Percentiles rank a stretch among this genome's conserved stretches.
These are phyloP conservation scores for Fusarium luffae DNA, from an alignment of 2,329 filamentous ascomycete species.

Conservation along the genomic window DNA sequence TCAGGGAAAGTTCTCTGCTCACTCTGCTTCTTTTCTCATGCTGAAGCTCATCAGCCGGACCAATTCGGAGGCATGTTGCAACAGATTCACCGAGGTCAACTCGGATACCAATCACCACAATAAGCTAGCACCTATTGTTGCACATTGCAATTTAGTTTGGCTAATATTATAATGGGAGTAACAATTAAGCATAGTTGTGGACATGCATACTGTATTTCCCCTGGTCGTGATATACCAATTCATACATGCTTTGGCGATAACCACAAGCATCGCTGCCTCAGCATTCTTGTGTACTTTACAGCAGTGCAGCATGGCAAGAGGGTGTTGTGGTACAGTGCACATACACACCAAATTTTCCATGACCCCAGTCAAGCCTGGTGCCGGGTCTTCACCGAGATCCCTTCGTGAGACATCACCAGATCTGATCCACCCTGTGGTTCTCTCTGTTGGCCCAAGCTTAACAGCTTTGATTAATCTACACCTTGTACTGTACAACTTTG, in stretches of 20 bases:
- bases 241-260: slow-evolving; percentile 3
- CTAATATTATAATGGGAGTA: not conserved
- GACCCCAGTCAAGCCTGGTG: slow-evolving; percentile 15
- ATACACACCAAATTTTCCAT: slow-evolving; percentile 11
- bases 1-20: slow-evolving; percentile 22
- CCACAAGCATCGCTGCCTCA: slow-evolving; percentile 9
- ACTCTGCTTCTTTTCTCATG: slow-evolving; percentile 24
- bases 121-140: not conserved
- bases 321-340: slow-evolving; percentile 14
- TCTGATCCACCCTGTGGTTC: slow-evolving; percentile 23
- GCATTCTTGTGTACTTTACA: not conserved
- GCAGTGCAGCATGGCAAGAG: slow-evolving; percentile 1
- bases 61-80: slow-evolving; percentile 18
- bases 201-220: not conserved
- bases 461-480: slow-evolving; percentile 11
- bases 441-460: slow-evolving; percentile 23
- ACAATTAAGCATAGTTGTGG: not conserved
- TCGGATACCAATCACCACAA: not conserved
- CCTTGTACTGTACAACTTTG: slow-evolving; percentile 11
- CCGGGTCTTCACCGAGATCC: slow-evolving; percentile 42
- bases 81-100: slow-evolving; percentile 44
- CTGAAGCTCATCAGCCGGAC: slow-evolving; percentile 6
- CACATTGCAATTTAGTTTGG: too few species aligned
- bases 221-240: slow-evolving; percentile 24
- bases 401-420: slow-evolving; percentile 39